Conservation (phyloP, 2,329 filamentous ascomycete species). For the Nemania sp. region DNA sequence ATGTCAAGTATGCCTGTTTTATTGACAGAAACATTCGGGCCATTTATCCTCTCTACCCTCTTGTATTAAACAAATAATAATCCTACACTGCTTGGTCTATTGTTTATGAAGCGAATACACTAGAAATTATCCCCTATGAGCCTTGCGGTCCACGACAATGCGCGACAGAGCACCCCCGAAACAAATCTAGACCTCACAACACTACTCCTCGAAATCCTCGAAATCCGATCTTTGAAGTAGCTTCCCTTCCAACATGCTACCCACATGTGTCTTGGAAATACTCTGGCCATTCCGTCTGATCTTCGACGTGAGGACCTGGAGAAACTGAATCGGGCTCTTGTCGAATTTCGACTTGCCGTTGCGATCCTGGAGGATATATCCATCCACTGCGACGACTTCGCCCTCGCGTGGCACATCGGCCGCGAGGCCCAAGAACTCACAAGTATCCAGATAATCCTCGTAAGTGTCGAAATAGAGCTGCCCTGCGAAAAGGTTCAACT, state of each 20-base stretch:
- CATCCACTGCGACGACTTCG: slow-evolving; percentile 36
- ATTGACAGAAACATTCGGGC: too few relatives aligned
- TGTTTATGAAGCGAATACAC: too few relatives aligned
- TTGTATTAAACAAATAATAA: too few relatives aligned
- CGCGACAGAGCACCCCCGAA: too few relatives aligned
- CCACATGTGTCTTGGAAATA: slow-evolving; percentile 50
- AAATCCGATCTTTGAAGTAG: slow-evolving; percentile 27
- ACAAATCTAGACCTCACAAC: neutral
- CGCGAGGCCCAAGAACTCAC: slow-evolving; percentile 55
- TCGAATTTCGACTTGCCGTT: slow-evolving; percentile 29
- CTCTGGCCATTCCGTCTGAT: slow-evolving; percentile 28
- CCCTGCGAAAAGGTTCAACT: slow-evolving; percentile 70
- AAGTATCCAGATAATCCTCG: slow-evolving; percentile 58
- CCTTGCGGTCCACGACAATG: too few relatives aligned
- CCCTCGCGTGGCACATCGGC: slow-evolving; percentile 15
- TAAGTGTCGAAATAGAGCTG: slow-evolving; percentile 65
- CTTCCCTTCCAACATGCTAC: slow-evolving; percentile 44
- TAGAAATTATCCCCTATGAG: too few relatives aligned
- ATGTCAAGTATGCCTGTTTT: too few relatives aligned
- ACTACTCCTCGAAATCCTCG: slow-evolving; percentile 21
- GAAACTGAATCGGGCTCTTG: slow-evolving; percentile 20
- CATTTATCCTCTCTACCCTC: too few relatives aligned
- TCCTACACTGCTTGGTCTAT: too few relatives aligned
- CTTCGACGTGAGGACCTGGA: slow-evolving; percentile 14
- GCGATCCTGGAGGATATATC: slow-evolving; percentile 40